Evolutionary conservation across 176 grass and related monocot genomes (phyloP), one percentile per base, ranked within the genome.

Genomic region (Ensete ventricosum): DNA sequence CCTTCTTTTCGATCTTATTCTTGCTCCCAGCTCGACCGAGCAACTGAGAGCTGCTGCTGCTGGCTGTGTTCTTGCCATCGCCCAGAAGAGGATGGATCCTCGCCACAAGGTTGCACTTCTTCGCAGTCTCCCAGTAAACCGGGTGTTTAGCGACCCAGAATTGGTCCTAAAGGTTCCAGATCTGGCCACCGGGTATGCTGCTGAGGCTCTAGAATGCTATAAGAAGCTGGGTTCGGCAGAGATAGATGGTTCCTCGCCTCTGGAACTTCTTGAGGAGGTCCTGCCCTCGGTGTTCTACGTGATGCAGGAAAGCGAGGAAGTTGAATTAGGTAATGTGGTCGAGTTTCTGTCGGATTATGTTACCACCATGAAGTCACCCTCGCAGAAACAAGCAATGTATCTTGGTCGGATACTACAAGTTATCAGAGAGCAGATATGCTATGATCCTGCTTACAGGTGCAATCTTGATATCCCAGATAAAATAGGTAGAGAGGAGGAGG

Each of bases 321-420:
- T 91, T 53, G 86, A 91, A 83, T 76, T 86, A 1, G 62, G 80
- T 76, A 85, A 82, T 0, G 88, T 99, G 73, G 81, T 99, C 8
- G 95, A 91, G n/a, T 99, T 99, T 75, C 79, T 99, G 68, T 85
- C 95, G 55, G 82, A 85, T 26, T 99, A 94, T 68, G 90, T 99
- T 14, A 79, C 82, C 62, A 84, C 57, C 9, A 87, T 99, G 86
- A 99, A 94, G 73, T 80, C 82, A 24, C 90, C 90, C 0, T 85
- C 90, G 16, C 81, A 91, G 84, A 91, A 94, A 75, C 95, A 99
- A 69, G 74, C 88, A 63, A 29, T 57, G 9, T 85, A 94, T 79
- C 54, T 99, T 23, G 78, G 88, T 9, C 86, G 74, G 73, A 91
- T 99, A 75, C 84, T 99, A 59, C 82, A 94, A 78, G 82, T 94